Base-by-base conservation (phyloP, 352 stramenopile species). In the Pythium dissotocum region DNA sequence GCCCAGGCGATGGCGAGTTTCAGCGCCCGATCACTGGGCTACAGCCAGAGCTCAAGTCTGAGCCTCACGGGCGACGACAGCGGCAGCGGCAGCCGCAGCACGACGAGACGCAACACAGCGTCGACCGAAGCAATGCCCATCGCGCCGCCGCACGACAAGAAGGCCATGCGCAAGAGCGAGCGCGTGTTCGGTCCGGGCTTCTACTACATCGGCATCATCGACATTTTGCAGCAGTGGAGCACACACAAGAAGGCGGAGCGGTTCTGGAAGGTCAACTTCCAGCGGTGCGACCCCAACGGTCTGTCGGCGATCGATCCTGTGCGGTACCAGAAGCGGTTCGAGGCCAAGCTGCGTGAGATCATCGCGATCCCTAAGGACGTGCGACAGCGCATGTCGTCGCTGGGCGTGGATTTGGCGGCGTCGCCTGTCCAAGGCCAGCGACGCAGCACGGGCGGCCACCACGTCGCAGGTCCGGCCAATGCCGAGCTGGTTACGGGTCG, bases 161-260 rank as follows among this genome's bases (percentile, higher is more conserved):
- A 71, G 24, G 82, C 83, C 8, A 82, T 95, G 72, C 80, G 83
- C 24, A 84, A 89, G 49, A 93, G 84, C 63, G 85, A 91, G 65
- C 79, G 82, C 9, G 80, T 95, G 36, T 92, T 93, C 36, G 89
- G 88, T 0, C 90, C 90, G 0, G 88, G 84, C 13, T 90, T 90
- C 61, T 97, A 97, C 73, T 96, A 96, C 71, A 79, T 97, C 2
- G 90, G 90, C 13, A 78, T 97, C 33, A 97, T 97, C 61, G 90
- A 97, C 70, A 97, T 97, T 51, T 54, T 97, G 44, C 90, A 97
- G 73, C 89, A 86, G 52, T 97, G 87, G 87, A 96, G 85, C 33
- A 75, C 88, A 14, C 68, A 93, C 57, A 97, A 97, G 61, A 69
- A 76, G 28, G 52, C 92, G 6, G 90, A 97, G 75, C 77, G 87